phyloP scores from a whole-genome alignment of 108 stramenopile species.

The Cyclostephanos tholiformis region DNA sequence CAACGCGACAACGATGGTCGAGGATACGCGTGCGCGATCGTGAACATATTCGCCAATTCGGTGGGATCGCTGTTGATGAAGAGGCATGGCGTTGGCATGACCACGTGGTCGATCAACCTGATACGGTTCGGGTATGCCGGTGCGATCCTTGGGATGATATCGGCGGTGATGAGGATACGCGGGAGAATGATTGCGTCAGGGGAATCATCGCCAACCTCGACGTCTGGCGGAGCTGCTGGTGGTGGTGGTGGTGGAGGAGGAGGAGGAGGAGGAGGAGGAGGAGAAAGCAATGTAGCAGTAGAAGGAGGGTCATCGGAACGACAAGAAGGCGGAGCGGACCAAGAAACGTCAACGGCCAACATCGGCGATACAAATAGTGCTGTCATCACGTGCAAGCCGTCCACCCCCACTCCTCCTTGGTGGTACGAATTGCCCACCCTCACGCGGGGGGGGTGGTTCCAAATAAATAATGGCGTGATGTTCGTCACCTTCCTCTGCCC shows the following conservation, averaged over 20 bases:
- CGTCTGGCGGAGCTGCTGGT: too few species aligned
- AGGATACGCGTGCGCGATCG: constrained; percentile 64
- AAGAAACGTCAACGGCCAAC: not conserved
- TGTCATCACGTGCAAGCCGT: not conserved
- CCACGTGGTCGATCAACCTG: constrained; percentile 83
- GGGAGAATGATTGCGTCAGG: not conserved
- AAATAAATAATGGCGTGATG: constrained; percentile 66
- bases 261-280: not conserved
- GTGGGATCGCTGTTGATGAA: constrained; percentile 80
- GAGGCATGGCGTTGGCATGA: constrained; percentile 65
- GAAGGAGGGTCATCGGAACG: not conserved
- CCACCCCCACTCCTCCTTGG: not conserved
- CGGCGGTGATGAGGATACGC: constrained; percentile 39
- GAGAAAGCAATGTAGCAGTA: not conserved
- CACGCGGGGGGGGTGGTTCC: constrained; percentile 52
- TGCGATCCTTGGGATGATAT: constrained; percentile 56
- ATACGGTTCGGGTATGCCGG: constrained; percentile 91
- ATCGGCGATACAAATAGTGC: not conserved
- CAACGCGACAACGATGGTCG: constrained; percentile 26
- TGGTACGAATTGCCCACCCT: constrained; percentile 69
- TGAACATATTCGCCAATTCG: constrained; percentile 82
- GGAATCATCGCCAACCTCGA: not conserved
- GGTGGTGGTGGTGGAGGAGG: not conserved
- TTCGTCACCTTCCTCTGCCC: constrained; percentile 83
- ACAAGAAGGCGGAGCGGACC: not conserved